Evolutionary conservation across 176 grass and related monocot genomes (phyloP), one percentile per base, ranked within the genome.

Genomic region (Eremochloa ophiuroides): DNA sequence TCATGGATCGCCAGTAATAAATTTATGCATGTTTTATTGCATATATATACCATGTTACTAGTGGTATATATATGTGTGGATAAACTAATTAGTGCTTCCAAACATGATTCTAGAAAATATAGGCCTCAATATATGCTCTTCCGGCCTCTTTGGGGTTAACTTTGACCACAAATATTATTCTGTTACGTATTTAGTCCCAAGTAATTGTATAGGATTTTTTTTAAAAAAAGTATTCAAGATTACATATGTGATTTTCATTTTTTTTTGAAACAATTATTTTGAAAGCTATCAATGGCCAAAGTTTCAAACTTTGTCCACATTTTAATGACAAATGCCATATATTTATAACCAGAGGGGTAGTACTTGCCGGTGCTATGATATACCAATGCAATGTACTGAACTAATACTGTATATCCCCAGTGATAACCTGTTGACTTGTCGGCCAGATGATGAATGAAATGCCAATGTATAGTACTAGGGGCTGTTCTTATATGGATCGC

Each of bases 351-450:
- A 25, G 22, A 58, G n/a, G 61, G 69, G 33, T 40, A 55, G 47
- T 75, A 42, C 60, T 25, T 43, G 41, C 47, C 20, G 33, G 41
- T 79, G 29, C 75, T 48, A 76, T 76, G 53, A 29, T 70, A 33
- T 44, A 43, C 67, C 69, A 27, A 34, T 53, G 71, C 56, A 80
- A 69, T 22, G 87, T 76, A 74, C 77, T 66, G 34, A 22, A 71
- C 55, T 71, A 80, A 81, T n/a, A n/a, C 77, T 76, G 77, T 71
- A 81, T 42, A 56, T 77, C 75, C 27, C 46, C 72, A 72, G 72
- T 71, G 78, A n/a, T 82, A 69, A 72, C 65, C 64, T 85, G 87
- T 85, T 77, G 85, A 89, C 72, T 16, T 77, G 72, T 85, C 87
- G 69, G 65, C 2, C 64, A 66, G 59, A 71, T 89, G 83, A 89